Base-by-base conservation (phyloP, 2,329 filamentous ascomycete genomes). In the Botrytis deweyae region DNA sequence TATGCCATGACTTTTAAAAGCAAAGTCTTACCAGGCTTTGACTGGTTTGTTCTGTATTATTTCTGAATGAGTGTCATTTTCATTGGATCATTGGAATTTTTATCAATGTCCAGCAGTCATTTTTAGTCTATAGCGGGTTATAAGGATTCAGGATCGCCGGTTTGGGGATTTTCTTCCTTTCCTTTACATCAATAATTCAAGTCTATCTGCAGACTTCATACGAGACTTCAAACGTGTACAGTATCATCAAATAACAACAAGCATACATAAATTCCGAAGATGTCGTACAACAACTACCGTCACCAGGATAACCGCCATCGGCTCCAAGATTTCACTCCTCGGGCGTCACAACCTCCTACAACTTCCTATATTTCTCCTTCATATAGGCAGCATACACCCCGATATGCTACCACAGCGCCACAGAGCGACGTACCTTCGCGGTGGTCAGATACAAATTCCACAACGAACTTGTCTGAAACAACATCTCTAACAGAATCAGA, bases 21-120 rank as follows among this genome's bases (percentile, higher is more conserved):
- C 25, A 55, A 55, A 29, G 52, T 29, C 12, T 29, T 55, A 29
- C 0, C 1, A 55, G 25, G 52, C 14, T 5, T 55, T 29, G 14
- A 29, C n/a, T n/a, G 14, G 16, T 29, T 29, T 4, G 5, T 29
- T 14, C 5, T 55, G 6, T 0, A 18, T 7, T 29, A 4, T 16
- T 29, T 18, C 25, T 18, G 1, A 1, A 29, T 52, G 0, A 0
- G 22, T n/a, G 10, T 14, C 49, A n/a, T n/a, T 52, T 14, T 5
- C 4, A 29, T n/a, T 6, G 0, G 20, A n/a, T 52, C 25, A 52
- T n/a, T n/a, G 4, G 10, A n/a, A n/a, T 52, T n/a, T 4, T 52
- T 29, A 18, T 16, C 18, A 8, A 8, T 29, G 29, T 29, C 52
- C 6, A 55, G n/a, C 12, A 55, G 52, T 55, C 52, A 29, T 18